A percentile compares a stretch with the other conserved stretches of the same genome.
These are phyloP conservation scores for Prototheca cutis DNA, from an alignment of 163 green algal genomes.

Conservation along the genomic window DNA sequence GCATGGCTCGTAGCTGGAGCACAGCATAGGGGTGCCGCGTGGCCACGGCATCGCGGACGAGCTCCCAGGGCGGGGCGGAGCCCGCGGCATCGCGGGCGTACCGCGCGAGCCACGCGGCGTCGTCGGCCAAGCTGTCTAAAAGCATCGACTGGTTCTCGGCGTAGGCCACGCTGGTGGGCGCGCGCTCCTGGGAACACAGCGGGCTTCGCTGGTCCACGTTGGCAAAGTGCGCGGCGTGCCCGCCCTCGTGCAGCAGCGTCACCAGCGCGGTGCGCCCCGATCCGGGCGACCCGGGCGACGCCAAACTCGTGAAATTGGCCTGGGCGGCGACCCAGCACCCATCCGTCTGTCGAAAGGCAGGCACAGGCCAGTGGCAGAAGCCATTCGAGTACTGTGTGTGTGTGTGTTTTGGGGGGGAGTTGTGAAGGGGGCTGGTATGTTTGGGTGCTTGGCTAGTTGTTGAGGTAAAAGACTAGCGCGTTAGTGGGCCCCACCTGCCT, in stretches of 20 bases:
- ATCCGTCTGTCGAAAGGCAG: slow-evolving; percentile 23
- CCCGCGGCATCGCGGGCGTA: slow-evolving; percentile 30
- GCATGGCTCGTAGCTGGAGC: slow-evolving; percentile 50
- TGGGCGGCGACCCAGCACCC: slow-evolving; percentile 38
- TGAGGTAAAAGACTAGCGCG: not conserved
- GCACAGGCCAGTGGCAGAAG: slow-evolving; percentile 70
- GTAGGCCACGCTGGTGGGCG: slow-evolving; percentile 56
- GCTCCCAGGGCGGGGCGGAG: slow-evolving; percentile 42
- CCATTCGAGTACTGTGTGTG: slow-evolving; percentile 55
- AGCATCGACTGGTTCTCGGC: slow-evolving; percentile 68
- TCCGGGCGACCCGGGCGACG: slow-evolving; percentile 52
- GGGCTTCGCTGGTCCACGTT: slow-evolving; percentile 64
- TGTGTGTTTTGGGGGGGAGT: not conserved
- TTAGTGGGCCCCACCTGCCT: not conserved
- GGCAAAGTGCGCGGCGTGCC: slow-evolving; percentile 62
- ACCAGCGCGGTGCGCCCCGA: slow-evolving; percentile 40
- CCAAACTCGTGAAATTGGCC: slow-evolving; percentile 69
- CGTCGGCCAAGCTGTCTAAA: slow-evolving; percentile 50
- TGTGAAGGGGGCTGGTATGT: not conserved
- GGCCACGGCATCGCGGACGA: slow-evolving; percentile 48
- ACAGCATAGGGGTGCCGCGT: slow-evolving; percentile 51
- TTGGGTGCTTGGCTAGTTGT: too few species aligned
- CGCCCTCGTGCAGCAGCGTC: slow-evolving; percentile 71
- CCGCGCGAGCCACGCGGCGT: slow-evolving; percentile 59
- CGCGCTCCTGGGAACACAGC: slow-evolving; percentile 64